Percentiles rank a stretch among this genome's conserved stretches.
phyloP scores from a whole-genome alignment of 352 stramenopile species.

The Phytophthora cajani region DNA sequence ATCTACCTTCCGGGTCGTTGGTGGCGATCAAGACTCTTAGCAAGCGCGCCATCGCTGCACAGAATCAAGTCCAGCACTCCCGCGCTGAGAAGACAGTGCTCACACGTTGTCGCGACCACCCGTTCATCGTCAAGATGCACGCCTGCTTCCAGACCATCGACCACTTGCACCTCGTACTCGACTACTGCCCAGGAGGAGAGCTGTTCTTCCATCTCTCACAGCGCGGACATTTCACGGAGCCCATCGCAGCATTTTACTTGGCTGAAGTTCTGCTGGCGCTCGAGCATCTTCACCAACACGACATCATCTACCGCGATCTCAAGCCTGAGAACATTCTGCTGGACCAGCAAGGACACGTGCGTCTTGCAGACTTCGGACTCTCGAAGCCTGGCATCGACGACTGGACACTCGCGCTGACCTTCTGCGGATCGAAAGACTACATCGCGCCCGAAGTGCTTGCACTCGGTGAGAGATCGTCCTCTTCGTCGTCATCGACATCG shows the following conservation, averaged over 20 bases:
- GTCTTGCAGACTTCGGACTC: constrained; percentile 92
- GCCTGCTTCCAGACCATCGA: constrained; percentile 89
- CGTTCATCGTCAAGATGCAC: constrained; percentile 93
- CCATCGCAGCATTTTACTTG: constrained; percentile 86
- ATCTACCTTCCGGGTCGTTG: constrained; percentile 61
- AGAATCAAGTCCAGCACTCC: constrained; percentile 90
- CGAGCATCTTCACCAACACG: constrained; percentile 72
- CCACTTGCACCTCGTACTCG: constrained; percentile 73
- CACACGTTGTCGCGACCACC: constrained; percentile 87
- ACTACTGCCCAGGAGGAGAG: constrained; percentile 80
- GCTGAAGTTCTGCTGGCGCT: constrained; percentile 89
- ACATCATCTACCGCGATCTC: constrained; percentile 90
- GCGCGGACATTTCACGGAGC: constrained; percentile 73
- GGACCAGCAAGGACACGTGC: constrained; percentile 84
- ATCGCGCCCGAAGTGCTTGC: constrained; percentile 81
- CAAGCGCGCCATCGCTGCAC: constrained; percentile 78
- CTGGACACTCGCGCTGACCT: constrained; percentile 71
- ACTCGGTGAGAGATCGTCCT: constrained; percentile 42
- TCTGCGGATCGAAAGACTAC: constrained; percentile 91
- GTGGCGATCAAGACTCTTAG: constrained; percentile 85
- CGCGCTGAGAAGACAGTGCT: constrained; percentile 88
- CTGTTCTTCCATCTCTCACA: constrained; percentile 90
- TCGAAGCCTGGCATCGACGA: constrained; percentile 76
- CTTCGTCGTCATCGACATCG: constrained; percentile 17
- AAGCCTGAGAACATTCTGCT: constrained; percentile 94